Evolutionary conservation across 345 rosid species (phyloP).

Genomic region (Clausena lansium): DNA sequence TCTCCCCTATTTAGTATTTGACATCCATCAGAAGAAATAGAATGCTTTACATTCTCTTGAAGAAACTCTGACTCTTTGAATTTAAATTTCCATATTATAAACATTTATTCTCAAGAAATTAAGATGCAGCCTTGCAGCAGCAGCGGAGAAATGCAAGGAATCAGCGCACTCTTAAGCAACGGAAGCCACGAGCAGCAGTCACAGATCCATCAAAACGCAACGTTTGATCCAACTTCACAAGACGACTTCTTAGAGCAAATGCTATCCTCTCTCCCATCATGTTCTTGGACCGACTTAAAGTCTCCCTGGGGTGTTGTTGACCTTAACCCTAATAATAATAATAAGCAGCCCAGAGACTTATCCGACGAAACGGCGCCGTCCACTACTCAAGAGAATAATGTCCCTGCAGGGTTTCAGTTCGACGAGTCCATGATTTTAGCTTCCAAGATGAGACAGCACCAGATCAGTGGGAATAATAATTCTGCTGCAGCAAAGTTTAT

Average conservation of each 20-base stretch:
- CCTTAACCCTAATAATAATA: conserved; percentile 10
- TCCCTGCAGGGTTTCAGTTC: conserved; percentile 28
- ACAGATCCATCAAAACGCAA: conserved; percentile 29
- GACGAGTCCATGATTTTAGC: conserved; percentile 39
- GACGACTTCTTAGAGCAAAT: conserved; percentile 85
- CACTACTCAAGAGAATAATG: conserved; percentile 15
- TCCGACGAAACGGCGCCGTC: conserved; percentile 37
- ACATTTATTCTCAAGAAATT: background rate
- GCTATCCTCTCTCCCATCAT: conserved; percentile 67
- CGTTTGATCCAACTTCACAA: conserved; percentile 40
- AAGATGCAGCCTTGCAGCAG: conserved; percentile 43
- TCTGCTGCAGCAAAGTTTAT: conserved; percentile 36
- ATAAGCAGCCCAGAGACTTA: conserved; percentile 29
- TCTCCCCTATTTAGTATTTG: background rate
- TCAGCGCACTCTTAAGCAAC: conserved; percentile 23
- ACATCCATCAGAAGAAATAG: background rate
- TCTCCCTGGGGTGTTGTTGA: conserved; percentile 28
- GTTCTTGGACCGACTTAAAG: conserved; percentile 45
- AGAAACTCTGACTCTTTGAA: background rate
- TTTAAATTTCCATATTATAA: background rate
- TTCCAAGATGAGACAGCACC: conserved; percentile 40
- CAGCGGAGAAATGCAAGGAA: conserved; percentile 46
- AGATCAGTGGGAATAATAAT: conserved; percentile 36
- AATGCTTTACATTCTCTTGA: background rate
- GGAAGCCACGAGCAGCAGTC: conserved; percentile 13